Evolutionary conservation across 1,284 basidiomycete genomes (phyloP).

Genomic region (Cryptococcus maquisensis): DNA sequence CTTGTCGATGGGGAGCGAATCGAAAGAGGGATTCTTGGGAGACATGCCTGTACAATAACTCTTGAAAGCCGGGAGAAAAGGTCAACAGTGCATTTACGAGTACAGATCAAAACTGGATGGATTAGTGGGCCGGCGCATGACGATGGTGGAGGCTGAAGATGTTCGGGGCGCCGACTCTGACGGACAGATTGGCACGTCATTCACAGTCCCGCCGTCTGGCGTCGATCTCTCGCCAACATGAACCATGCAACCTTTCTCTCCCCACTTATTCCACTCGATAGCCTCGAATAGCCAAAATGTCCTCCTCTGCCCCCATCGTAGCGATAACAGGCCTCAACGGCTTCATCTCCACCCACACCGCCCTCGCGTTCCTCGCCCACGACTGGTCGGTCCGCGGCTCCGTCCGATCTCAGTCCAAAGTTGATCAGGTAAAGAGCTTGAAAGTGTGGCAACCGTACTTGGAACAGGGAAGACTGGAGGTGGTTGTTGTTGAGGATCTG

Average conservation of each 20-base stretch:
- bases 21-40: slow-evolving; percentile 3
- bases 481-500: slow-evolving; percentile 30
- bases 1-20: slow-evolving; percentile 8
- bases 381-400: slow-evolving; percentile 43
- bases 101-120: too few relatives aligned
- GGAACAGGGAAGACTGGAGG: slow-evolving; percentile 23
- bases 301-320: slow-evolving; percentile 11
- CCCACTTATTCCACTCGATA: background rate
- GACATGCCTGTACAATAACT: background rate
- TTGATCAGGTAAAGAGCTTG: slow-evolving; percentile 24
- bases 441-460: slow-evolving; percentile 8
- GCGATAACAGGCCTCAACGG: slow-evolving; percentile 35
- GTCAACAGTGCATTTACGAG: background rate
- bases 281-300: too few relatives aligned
- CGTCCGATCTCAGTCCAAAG: slow-evolving; percentile 43
- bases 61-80: background rate
- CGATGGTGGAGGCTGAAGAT: too few relatives aligned
- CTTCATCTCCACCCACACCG: slow-evolving; percentile 30
- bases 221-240: too few relatives aligned
- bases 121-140: too few relatives aligned
- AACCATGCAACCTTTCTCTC: background rate
- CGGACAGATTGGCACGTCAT: too few relatives aligned
- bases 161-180: too few relatives aligned
- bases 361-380: slow-evolving; percentile 25
- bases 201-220: too few relatives aligned